phyloP scores from a whole-genome alignment of 305 asterid species.

The Solanum hybrid region DNA sequence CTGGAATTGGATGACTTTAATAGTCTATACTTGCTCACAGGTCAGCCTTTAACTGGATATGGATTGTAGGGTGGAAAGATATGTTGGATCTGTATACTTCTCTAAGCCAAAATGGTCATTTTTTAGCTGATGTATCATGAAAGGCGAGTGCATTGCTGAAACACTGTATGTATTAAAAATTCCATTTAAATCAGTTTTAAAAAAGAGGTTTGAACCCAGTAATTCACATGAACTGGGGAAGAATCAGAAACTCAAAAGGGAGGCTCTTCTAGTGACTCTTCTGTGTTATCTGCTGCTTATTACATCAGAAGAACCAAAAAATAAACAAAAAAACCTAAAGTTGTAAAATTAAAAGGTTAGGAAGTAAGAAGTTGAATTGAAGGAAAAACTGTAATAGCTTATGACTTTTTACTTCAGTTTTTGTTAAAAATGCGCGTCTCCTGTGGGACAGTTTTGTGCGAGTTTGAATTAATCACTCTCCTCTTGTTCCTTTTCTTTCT shows the following conservation, averaged over 20 bases:
- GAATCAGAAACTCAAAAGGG: not conserved
- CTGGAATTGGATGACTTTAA: slow-evolving; percentile 65
- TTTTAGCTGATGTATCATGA: not conserved
- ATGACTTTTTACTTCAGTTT: not conserved
- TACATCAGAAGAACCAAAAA: not conserved
- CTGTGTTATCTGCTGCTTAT: not conserved
- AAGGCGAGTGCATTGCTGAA: not conserved
- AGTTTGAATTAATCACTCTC: not conserved
- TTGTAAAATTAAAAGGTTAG: not conserved
- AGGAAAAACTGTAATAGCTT: not conserved
- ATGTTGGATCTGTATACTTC: not conserved
- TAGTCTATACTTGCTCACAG: slow-evolving; percentile 71
- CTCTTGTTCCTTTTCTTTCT: not conserved
- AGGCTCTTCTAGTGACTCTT: not conserved
- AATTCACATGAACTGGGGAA: not conserved
- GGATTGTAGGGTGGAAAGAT: not conserved
- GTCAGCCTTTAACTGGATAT: slow-evolving; percentile 23
- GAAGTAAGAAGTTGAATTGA: not conserved
- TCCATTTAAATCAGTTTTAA: not conserved
- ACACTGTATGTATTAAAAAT: not conserved
- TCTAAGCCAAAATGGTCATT: not conserved
- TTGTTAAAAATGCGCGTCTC: not conserved
- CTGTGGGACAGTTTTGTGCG: not conserved
- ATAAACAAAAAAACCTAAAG: not conserved
- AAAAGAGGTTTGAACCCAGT: not conserved